Evolutionary conservation across 78 protist genomes (phyloP), one percentile per base, ranked within the genome.

Genomic region (Guillardia theta): DNA sequence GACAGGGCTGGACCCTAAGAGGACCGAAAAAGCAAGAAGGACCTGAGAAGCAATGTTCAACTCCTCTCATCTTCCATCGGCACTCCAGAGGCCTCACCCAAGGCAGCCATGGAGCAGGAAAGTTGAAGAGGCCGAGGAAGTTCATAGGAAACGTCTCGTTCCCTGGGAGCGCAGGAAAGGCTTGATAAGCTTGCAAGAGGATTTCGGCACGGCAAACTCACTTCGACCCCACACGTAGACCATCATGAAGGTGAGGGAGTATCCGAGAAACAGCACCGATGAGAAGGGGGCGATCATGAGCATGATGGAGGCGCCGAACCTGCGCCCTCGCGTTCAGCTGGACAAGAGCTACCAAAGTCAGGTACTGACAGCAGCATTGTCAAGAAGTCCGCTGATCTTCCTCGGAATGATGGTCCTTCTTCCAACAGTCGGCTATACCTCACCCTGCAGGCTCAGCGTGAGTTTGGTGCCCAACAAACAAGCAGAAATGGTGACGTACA

Each of bases 201-300:
- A 37, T 41, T 88, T 0, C 21, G 48, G 83, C 80, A 77, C 0
- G 94, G 83, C 21, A 30, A 58, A 58, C 70, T 24, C 27, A 58
- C 83, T 70, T 1, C 96, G 94, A 5, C 83, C 92, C 97, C 97
- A 96, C 33, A 96, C 95, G 46, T 96, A 96, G 18, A 95, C 96
- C 93, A 96, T 95, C 97, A 94, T 93, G 50, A 90, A 94, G 0
- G 96, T 92, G 24, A 96, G 95, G 22, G 95, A 78, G n/a, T 54
- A 78, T 43, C 97, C 97, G n/a, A 96, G 94, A 41, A 95, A 96
- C 0, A 33, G 64, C 33, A 94, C 41, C 1, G 46, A 93, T 92
- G n/a, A 94, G 96, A 78, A 78, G 19, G 90, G 90, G 5, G 90
- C 90, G 19, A 78, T 78, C 45, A 43, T 36, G 22, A 33, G 33